These are phyloP conservation scores for Boletus speciosus DNA, from an alignment of 768 basidiomycete species.

Conservation along the genomic window DNA sequence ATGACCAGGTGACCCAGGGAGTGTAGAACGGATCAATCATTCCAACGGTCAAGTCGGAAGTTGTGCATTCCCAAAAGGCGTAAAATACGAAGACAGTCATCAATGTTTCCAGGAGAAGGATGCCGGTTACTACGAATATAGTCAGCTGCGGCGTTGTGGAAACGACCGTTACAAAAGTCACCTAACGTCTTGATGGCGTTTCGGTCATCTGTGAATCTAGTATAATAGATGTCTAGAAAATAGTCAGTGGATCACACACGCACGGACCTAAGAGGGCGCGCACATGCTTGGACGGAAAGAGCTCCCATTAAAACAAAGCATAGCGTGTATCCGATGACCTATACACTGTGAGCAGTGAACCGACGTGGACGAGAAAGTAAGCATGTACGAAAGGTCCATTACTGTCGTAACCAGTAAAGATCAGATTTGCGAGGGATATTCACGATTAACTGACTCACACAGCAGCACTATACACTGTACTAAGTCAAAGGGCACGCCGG, in stretches of 20 bases:
- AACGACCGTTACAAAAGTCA: background rate
- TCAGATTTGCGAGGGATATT: background rate
- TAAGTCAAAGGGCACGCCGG: background rate
- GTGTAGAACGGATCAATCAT: background rate
- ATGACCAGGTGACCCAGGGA: background rate
- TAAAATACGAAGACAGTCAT: constrained; percentile 9
- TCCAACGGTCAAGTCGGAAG: background rate
- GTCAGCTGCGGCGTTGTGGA: background rate
- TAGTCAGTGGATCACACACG: too few species aligned
- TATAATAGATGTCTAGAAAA: constrained; percentile 17
- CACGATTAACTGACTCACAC: background rate
- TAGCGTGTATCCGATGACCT: constrained; percentile 15
- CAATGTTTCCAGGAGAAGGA: constrained; percentile 11
- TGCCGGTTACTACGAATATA: background rate
- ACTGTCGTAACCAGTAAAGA: background rate
- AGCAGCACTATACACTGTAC: background rate
- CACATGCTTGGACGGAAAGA: too few species aligned
- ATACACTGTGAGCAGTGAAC: background rate
- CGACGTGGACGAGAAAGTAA: background rate
- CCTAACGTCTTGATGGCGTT: constrained; percentile 9
- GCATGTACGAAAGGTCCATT: background rate
- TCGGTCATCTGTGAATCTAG: constrained; percentile 15
- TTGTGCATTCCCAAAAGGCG: constrained; percentile 4
- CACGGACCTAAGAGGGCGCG: too few species aligned
- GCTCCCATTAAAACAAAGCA: background rate